Conservation (phyloP, 2,329 filamentous ascomycete genomes). For the Penicillium sp. region DNA sequence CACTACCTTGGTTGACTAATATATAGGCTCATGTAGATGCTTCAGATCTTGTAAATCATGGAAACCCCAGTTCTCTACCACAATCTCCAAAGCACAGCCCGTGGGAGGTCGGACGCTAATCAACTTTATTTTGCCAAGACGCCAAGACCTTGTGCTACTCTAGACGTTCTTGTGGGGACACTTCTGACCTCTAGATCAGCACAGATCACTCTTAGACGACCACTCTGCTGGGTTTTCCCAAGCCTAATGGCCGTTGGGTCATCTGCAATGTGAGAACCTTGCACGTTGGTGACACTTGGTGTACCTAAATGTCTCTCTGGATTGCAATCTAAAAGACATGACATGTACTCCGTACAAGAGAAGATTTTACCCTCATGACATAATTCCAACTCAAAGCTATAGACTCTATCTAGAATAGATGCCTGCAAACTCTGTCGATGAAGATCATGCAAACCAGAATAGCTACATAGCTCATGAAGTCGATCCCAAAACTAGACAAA, state of each 20-base stretch:
- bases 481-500: neutral
- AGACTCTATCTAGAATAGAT: neutral
- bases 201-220: slow-evolving; percentile 5
- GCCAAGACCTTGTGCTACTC: slow-evolving; percentile 16
- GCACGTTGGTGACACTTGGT: neutral
- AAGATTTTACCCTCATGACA: neutral
- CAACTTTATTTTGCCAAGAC: slow-evolving; percentile 17
- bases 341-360: slow-evolving; percentile 1
- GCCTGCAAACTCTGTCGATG: neutral
- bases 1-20: no score
- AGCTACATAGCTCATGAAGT: neutral
- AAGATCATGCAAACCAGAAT: neutral
- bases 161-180: slow-evolving; percentile 9
- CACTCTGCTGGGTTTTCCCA: neutral
- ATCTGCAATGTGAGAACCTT: neutral
- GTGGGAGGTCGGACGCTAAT: slow-evolving; percentile 8
- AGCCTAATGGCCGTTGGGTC: neutral
- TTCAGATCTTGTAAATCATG: neutral
- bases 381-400: neutral
- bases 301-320: neutral
- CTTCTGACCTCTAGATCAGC: slow-evolving; percentile 2
- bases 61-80: slow-evolving; percentile 3
- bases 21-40: no score
- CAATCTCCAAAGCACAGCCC: slow-evolving; percentile 13
- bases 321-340: neutral